A percentile compares a stretch with the other conserved stretches of the same genome.
Conservation (phyloP, 2,329 filamentous ascomycete genomes). For the Lojkania enalia region DNA sequence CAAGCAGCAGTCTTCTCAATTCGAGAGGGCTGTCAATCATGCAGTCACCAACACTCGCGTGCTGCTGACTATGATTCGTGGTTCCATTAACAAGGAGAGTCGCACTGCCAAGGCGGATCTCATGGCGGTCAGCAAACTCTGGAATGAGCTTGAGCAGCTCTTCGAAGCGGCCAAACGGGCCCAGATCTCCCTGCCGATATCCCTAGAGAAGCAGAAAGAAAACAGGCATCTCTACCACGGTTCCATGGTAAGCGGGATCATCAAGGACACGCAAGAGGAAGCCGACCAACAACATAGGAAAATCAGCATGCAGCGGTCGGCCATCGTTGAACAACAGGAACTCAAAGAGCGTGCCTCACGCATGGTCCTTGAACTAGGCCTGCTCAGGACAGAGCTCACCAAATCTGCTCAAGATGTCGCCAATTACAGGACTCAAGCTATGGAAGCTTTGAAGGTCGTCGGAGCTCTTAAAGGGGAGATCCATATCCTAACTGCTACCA, state of each 20-base stretch:
- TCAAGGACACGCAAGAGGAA: conserved; percentile 27
- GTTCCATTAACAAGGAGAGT: conserved; percentile 19
- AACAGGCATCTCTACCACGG: conserved; percentile 30
- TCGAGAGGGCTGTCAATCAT: conserved; percentile 23
- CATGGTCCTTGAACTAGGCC: conserved; percentile 29
- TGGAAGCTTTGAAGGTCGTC: conserved; percentile 11
- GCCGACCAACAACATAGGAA: conserved; percentile 33
- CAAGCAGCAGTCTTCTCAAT: conserved; percentile 19
- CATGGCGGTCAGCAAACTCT: conserved; percentile 21
- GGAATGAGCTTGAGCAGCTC: conserved; percentile 32
- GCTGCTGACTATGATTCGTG: conserved; percentile 29
- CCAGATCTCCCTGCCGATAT: conserved; percentile 20
- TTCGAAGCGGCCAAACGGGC: conserved; percentile 18
- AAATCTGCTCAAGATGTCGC: conserved; percentile 21
- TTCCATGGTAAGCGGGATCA: conserved; percentile 28
- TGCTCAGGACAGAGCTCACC: conserved; percentile 30
- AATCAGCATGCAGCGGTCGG: conserved; percentile 23
- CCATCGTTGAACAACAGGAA: conserved; percentile 18
- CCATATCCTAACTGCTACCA: conserved; percentile 15
- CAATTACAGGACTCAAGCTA: conserved; percentile 11
- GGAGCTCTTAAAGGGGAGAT: conserved; percentile 23
- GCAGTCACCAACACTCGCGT: conserved; percentile 22
- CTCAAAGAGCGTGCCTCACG: conserved; percentile 31
- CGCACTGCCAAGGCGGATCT: conserved; percentile 8
- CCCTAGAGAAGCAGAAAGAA: conserved; percentile 34